These are phyloP conservation scores for Dothideomycetes sp. DNA, from an alignment of 2,329 filamentous ascomycete genomes.

Conservation along the genomic window DNA sequence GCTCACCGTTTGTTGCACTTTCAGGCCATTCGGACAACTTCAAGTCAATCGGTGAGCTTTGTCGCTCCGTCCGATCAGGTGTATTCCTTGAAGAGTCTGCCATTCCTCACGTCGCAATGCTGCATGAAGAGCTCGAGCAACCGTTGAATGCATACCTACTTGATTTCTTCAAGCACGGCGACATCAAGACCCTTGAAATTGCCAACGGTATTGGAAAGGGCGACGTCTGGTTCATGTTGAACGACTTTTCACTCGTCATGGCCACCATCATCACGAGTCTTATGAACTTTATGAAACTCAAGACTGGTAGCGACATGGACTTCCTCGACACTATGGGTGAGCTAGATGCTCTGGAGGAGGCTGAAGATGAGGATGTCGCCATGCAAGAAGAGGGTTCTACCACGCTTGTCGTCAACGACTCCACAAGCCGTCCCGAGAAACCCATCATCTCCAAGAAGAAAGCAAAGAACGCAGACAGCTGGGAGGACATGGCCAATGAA, in stretches of 20 bases:
- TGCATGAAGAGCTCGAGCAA: conserved; percentile 44
- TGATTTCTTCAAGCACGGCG: conserved; percentile 70
- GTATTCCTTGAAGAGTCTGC: conserved; percentile 68
- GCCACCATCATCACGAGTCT: conserved; percentile 64
- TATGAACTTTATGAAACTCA: conserved; percentile 46
- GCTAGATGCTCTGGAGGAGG: conserved; percentile 42
- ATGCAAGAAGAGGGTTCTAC: conserved; percentile 19
- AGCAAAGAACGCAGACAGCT: conserved; percentile 34
- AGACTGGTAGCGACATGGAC: conserved; percentile 36
- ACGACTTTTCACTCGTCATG: conserved; percentile 54
- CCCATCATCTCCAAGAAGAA: conserved; percentile 25
- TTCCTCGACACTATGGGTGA: conserved; percentile 45
- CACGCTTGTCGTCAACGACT: conserved; percentile 21
- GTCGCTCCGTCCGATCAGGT: conserved; percentile 53
- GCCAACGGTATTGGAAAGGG: conserved; percentile 58
- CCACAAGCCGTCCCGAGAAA: conserved; percentile 22
- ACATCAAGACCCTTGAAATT: conserved; percentile 47
- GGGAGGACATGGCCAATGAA: conserved; percentile 31
- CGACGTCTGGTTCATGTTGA: conserved; percentile 65
- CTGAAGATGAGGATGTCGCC: conserved; percentile 33
- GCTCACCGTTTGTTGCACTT: conserved; percentile 62
- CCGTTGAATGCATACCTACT: conserved; percentile 60
- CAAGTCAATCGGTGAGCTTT: conserved; percentile 56
- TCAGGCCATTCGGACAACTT: conserved; percentile 61
- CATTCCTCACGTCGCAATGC: conserved; percentile 58